These are phyloP conservation scores for Stereocaulon alpinum DNA, from an alignment of 495 filamentous ascomycete genomes.

Conservation along the genomic window DNA sequence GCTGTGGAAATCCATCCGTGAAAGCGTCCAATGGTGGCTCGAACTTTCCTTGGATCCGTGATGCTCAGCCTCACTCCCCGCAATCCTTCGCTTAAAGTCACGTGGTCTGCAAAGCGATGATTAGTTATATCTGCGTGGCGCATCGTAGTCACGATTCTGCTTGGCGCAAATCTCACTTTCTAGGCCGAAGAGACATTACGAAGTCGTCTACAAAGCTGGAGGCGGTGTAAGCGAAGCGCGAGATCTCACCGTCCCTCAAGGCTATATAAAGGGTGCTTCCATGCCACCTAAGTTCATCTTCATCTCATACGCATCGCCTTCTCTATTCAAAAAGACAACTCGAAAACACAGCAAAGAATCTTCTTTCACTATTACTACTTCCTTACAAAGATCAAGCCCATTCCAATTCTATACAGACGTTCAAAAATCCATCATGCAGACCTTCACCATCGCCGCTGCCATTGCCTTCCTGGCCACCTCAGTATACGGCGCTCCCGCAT, in stretches of 20 bases:
- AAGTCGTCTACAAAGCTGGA: background rate
- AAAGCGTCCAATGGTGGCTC: too few species aligned
- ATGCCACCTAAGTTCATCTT: background rate
- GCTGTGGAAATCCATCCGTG: too few species aligned
- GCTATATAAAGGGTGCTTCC: background rate
- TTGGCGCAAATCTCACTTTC: background rate
- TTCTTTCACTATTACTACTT: background rate
- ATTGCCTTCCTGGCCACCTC: background rate
- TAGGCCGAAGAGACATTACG: background rate
- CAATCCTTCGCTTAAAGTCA: background rate
- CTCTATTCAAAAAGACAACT: background rate
- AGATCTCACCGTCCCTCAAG: background rate
- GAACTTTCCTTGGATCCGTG: too few species aligned
- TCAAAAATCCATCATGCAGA: conserved; percentile 1
- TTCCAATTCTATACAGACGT: background rate
- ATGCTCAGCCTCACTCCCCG: too few species aligned
- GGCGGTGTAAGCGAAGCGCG: background rate
- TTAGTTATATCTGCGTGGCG: background rate
- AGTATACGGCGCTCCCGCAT: background rate
- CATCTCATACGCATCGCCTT: background rate
- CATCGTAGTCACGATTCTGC: background rate
- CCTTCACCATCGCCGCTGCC: background rate
- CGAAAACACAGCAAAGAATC: too few species aligned
- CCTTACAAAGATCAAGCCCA: background rate
- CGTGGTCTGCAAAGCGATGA: background rate